A percentile compares a stretch with the other conserved stretches of the same genome.
Evolutionary conservation across 208 protist species (phyloP).

Genomic region (Trypanosoma theileri): DNA sequence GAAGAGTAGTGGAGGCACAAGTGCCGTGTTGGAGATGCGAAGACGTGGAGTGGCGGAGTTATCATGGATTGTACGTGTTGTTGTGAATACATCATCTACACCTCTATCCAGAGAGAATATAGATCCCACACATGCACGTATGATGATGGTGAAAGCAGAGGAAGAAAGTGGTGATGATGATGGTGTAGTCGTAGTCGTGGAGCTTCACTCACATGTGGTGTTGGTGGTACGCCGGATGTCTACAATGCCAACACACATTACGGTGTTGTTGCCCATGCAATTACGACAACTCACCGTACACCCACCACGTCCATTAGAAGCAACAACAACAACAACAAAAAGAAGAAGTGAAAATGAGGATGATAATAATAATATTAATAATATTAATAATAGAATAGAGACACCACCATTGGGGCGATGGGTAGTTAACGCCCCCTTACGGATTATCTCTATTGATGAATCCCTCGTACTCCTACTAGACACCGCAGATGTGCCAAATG

Average conservation of each 20-base stretch:
- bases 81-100: slow-evolving; percentile 21
- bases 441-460: slow-evolving; percentile 55
- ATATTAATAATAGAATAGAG: slow-evolving; percentile 4
- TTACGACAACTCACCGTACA: slow-evolving; percentile 40
- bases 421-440: slow-evolving; percentile 44
- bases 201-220: slow-evolving; percentile 51
- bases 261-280: slow-evolving; percentile 76
- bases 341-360: too few species aligned
- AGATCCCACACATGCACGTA: slow-evolving; percentile 41
- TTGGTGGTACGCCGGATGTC: slow-evolving; percentile 68
- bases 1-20: slow-evolving; percentile 30
- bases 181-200: slow-evolving; percentile 25
- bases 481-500: slow-evolving; percentile 68
- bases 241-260: slow-evolving; percentile 38
- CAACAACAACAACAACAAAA: background rate
- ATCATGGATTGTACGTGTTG: slow-evolving; percentile 49
- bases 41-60: slow-evolving; percentile 61
- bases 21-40: slow-evolving; percentile 37
- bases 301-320: slow-evolving; percentile 33
- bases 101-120: slow-evolving; percentile 35
- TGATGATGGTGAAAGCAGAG: slow-evolving; percentile 11
- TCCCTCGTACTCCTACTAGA: slow-evolving; percentile 44
- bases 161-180: background rate
- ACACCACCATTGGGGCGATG: slow-evolving; percentile 42
- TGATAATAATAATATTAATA: background rate